Conservation (phyloP, 2,329 filamentous ascomycete genomes). For the Coniochaeta pulveracea region DNA sequence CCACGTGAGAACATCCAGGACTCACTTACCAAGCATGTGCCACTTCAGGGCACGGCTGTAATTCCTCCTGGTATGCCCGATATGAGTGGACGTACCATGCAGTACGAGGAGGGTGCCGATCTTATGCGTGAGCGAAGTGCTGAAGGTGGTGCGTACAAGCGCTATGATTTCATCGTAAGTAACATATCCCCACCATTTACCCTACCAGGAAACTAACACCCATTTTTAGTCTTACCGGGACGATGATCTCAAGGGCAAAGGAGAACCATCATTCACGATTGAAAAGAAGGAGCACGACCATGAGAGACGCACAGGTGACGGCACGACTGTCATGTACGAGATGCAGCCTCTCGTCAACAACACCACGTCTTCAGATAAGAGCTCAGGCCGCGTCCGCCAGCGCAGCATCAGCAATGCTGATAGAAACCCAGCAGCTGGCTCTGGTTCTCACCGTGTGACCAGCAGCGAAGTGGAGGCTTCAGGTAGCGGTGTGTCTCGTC, state of each 20-base stretch:
- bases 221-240: conserved; percentile 52
- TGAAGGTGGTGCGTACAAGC: conserved; percentile 63
- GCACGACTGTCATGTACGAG: conserved; percentile 27
- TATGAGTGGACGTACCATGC: conserved; percentile 55
- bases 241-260: conserved; percentile 73
- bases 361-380: conserved; percentile 12
- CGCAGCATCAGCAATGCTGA: conserved; percentile 31
- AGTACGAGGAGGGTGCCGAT: conserved; percentile 79
- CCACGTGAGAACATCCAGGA: conserved; percentile 69
- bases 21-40: conserved; percentile 59
- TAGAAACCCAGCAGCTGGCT: conserved; percentile 7
- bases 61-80: conserved; percentile 67
- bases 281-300: conserved; percentile 54
- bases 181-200: background rate
- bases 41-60: conserved; percentile 67
- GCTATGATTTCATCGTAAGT: conserved; percentile 62
- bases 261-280: conserved; percentile 62
- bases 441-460: background rate
- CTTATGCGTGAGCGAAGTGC: conserved; percentile 65
- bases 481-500: conserved; percentile 24
- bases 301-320: no score
- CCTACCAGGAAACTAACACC: conserved; percentile 4
- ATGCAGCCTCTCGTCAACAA: conserved; percentile 26
- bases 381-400: conserved; percentile 21
- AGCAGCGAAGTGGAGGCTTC: background rate